These are phyloP conservation scores for Aurinia saxatilis DNA, from an alignment of 345 rosid species.

Conservation along the genomic window DNA sequence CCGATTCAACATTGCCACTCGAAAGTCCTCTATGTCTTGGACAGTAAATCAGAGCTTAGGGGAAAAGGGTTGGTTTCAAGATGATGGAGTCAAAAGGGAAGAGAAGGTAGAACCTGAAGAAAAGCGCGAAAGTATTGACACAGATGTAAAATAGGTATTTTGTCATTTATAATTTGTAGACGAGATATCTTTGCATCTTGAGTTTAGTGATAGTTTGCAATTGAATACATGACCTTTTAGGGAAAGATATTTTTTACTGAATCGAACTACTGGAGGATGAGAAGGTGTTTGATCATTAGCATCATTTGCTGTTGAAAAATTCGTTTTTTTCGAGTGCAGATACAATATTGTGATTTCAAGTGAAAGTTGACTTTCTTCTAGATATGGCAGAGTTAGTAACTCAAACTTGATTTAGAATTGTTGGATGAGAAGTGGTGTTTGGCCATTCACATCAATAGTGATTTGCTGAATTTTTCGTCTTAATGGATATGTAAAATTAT, in stretches of 20 bases:
- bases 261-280: slow-evolving; percentile 28
- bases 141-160: slow-evolving; percentile 54
- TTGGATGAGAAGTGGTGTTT: slow-evolving; percentile 9
- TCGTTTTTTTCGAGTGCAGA: slow-evolving; percentile 25
- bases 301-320: slow-evolving; percentile 35
- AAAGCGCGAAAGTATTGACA: slow-evolving; percentile 39
- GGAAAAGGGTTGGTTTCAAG: slow-evolving; percentile 41
- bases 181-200: slow-evolving; percentile 37
- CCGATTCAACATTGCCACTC: slow-evolving; percentile 51
- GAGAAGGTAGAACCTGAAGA: slow-evolving; percentile 32
- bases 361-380: slow-evolving; percentile 3
- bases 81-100: slow-evolving; percentile 39
- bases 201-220: slow-evolving; percentile 34
- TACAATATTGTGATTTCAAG: slow-evolving; percentile 4
- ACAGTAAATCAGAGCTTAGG: slow-evolving; percentile 26
- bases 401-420: neutral
- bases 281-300: slow-evolving; percentile 33
- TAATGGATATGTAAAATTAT: neutral
- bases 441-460: neutral
- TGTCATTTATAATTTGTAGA: slow-evolving; percentile 39
- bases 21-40: slow-evolving; percentile 32
- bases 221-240: slow-evolving; percentile 24
- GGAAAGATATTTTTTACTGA: slow-evolving; percentile 24
- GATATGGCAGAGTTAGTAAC: neutral
- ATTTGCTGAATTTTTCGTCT: neutral